Base-by-base conservation (phyloP, 768 basidiomycete species). In the Amanita polypyramis region DNA sequence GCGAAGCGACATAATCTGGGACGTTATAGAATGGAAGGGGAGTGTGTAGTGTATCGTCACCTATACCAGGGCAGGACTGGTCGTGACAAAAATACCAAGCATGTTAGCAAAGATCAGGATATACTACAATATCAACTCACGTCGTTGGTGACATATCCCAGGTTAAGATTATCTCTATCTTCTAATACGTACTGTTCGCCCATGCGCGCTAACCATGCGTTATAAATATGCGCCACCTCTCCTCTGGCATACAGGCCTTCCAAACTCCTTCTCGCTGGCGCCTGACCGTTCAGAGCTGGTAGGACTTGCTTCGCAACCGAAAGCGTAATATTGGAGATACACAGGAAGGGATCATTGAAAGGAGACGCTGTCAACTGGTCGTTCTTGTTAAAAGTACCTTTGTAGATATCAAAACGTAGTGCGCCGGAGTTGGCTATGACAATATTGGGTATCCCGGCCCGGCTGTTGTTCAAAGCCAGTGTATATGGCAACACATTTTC, bases 351-450 rank as follows among this genome's bases (percentile, higher is more conserved):
- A 56, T 89, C 78, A 0, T 65, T 61, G 58, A 85, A 92, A 0
- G 89, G 85, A 5, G 76, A 79, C 1, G 76, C 75, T 0, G 85
- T 85, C 38, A 90, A 72, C 55, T 88, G 81, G 60, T 92, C 87
- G 59, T 90, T 85, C 60, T 79, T 79, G 25, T 82, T 83, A 65
- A 92, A 91, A 2, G 77, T 56, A 1, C 88, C 88, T 1, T 70
- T 54, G 57, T 77, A 80, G 43, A 89, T 61, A 54, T 84, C 74
- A 63, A 79, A 87, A 43, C 85, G 77, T 55, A 79, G 68, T 9
- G 70, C 75, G 9, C 75, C 82, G 1, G 82, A 74, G 62, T 84
- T 80, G 45, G 69, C 64, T 49, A 88, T 75, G 60, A 84, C 75
- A 54, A 86, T 66, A 53, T 73, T 79, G 29, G 84, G 79, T 41